These are phyloP conservation scores for Leptoxyphium fumago DNA, from an alignment of 2,329 filamentous ascomycete species.

Conservation along the genomic window DNA sequence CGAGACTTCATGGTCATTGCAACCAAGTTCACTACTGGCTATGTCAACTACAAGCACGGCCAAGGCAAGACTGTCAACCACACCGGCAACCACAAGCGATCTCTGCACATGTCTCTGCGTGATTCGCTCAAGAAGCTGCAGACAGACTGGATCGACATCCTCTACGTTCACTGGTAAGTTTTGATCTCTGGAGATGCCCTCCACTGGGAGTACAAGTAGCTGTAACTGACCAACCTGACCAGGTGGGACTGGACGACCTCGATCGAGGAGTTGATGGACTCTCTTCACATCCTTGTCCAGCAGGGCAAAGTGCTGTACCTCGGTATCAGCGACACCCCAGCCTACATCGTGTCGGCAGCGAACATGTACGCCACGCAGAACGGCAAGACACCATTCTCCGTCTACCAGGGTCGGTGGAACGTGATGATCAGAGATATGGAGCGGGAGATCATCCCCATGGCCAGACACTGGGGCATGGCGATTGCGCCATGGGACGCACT, in stretches of 20 bases:
- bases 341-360: constrained; percentile 34
- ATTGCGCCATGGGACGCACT: constrained; percentile 44
- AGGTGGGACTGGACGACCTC: constrained; percentile 53
- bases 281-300: constrained; percentile 44
- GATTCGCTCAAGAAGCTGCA: constrained; percentile 33
- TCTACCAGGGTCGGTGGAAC: constrained; percentile 54
- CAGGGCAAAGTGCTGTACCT: constrained; percentile 53
- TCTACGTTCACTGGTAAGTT: constrained; percentile 25
- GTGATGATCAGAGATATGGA: constrained; percentile 50
- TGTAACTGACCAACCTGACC: neutral
- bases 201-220: neutral
- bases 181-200: constrained; percentile 12
- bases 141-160: constrained; percentile 31
- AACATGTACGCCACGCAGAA: constrained; percentile 47
- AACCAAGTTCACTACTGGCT: constrained; percentile 53
- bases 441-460: constrained; percentile 56
- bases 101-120: constrained; percentile 28
- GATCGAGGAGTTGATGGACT: constrained; percentile 54
- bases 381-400: constrained; percentile 53
- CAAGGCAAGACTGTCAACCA: constrained; percentile 22
- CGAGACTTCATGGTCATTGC: constrained; percentile 43
- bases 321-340: constrained; percentile 53
- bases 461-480: constrained; percentile 45
- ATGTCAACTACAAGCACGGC: constrained; percentile 20
- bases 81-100: constrained; percentile 30